Base-by-base conservation (phyloP, 441 rosid species). In the Macaranga tanarius region DNA sequence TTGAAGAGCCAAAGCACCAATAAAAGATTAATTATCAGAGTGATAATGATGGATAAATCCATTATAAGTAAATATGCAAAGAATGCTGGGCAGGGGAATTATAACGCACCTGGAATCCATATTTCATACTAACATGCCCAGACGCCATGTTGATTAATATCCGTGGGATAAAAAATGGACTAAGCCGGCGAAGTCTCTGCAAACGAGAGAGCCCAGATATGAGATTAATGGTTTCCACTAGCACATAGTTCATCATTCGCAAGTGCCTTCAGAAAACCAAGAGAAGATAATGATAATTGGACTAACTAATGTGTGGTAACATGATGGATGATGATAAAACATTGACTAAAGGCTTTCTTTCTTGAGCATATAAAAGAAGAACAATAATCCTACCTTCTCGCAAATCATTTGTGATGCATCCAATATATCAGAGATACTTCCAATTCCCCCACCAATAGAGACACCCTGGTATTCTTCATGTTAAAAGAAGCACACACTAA, bases 101-200 rank as follows among this genome's bases (percentile, higher is more conserved):
- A 55, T 8, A 55, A 84, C 84, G 2, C 73, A 95, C 97, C 97
- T 91, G 94, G 78, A 95, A 95, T 76, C 96, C 96, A 70, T 92
- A 91, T 79, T 85, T 89, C 89, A 92, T 92, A 87, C 99, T 92
- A 77, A 92, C 94, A 45, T 95, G 96, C 79, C 97, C 97, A 57
- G 99, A 89, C 25, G 97, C 93, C 97, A 91, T 95, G 87, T 90
- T 95, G 72, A 95, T 90, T 74, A 92, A 81, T 85, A 95, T 92
- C 47, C 94, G 77, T 48, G 97, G 97, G 61, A 92, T 89, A 85
- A 95, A 95, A 78, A 86, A 95, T 11, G 99, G 99, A 80, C 97
- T 92, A 67, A 95, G 90, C 79, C 96, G 86, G 54, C 92, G 92
- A 80, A 90, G 84, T 61, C 84, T 86, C 99, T 94, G 91, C 82